Base-by-base conservation (phyloP, 441 rosid species). In the Hura crepitans region DNA sequence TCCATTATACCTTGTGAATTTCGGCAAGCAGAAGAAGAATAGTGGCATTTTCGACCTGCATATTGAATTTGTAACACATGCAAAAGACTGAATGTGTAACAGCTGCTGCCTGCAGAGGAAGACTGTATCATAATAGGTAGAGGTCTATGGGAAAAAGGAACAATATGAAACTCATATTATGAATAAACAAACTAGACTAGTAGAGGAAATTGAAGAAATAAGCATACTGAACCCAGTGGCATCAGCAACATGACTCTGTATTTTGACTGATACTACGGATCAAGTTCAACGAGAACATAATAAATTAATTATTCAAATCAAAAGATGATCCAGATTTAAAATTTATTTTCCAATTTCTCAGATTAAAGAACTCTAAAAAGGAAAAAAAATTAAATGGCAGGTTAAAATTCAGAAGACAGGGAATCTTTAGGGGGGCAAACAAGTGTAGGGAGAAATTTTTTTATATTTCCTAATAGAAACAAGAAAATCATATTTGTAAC, bases 21-120 rank as follows among this genome's bases (percentile, higher is more conserved):
- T 95, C 98, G 43, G 97, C 99, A 56, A 92, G 89, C 78, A 95
- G 76, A 77, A 95, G 93, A 80, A 92, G 99, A 78, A 88, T 86
- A 55, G 90, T 75, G 30, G 99, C 98, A 83, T 87, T 90, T 78
- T 89, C 89, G 66, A 89, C 93, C 80, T 88, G 98, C 82, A 90
- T 77, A 79, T 91, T 92, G 79, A 87, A 91, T 79, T 92, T 87
- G 88, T 92, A 92, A 71, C 99, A 95, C 85, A 84, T 87, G 83
- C 96, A 86, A 79, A 88, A 95, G 70, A 95, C 89, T 62, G 90
- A 85, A 70, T 87, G 94, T 54, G 93, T 95, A 81, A 92, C 96
- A 75, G 81, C 84, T 30, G 91, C 90, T 60, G 99, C 99, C 99
- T 95, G 89, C 65, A 79, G 42, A 69, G 68, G 73, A 72, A 76